Base-by-base conservation (phyloP, 1,139 yeast species). In the Yamadazyma mexicana region DNA sequence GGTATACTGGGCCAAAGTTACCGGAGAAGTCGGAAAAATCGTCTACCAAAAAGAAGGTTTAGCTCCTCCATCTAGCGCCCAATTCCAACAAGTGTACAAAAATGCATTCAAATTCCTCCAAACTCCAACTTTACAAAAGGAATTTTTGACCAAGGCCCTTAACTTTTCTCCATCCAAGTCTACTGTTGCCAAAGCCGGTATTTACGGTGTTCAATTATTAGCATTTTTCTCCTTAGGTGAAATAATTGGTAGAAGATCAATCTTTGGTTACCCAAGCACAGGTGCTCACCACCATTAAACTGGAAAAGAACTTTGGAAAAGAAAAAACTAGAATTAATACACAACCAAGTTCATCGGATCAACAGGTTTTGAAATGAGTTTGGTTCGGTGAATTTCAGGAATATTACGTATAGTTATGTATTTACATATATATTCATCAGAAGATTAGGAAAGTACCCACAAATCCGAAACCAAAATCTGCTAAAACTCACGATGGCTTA, bases 201-300 rank as follows among this genome's bases (percentile, higher is more conserved):
- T 91, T 40, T 82, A 81, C 64, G 82, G 83, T 53, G 72, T 89
- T 52, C 98, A 92, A 69, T 71, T 92, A 47, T 74, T 87, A 52
- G 99, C 97, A 48, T 79, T 89, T 66, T 92, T 89, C 69, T 83
- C 97, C 23, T 75, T 92, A 38, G 99, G 99, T 61, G 98, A 92
- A 77, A 82, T 91, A 54, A 78, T 92, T 59, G 99, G 99, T 59
- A 89, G 98, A 79, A 87, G 98, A 77, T 75, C 84, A 60, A 56
- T 89, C 47, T 83, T 87, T 59, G 96, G 96, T 52, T 89, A 89
- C 77, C 87, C 87, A 59, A 55, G 73, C 15, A 66, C 61, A 45
- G 71, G 64, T 37, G 57, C 49, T 43, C 60, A 58, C 48, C 70
- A 64, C 43, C 37, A 34, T 18, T 34, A 27, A 12, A 28, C n/a